Base-by-base conservation (phyloP, 2,329 filamentous ascomycete genomes). In the Aureobasidium mangrovei region DNA sequence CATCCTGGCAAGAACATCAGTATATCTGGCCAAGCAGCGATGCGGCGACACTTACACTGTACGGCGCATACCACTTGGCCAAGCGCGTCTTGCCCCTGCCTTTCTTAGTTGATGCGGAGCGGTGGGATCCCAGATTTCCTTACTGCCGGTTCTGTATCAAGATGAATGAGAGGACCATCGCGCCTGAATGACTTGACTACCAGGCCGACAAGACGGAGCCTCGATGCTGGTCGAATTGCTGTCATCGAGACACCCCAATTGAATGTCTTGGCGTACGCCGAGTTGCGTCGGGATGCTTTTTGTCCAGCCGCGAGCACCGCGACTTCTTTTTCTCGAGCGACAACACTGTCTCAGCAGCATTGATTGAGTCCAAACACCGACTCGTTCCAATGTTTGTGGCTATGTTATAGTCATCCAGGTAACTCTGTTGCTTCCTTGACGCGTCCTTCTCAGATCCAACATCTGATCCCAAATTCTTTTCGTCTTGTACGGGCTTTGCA, bases 11-110 rank as follows among this genome's bases (percentile, higher is more conserved):
- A 27, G 40, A 5, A 7, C 32, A 36, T 51, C 7, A 51, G 47
- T 18, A 4, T 9, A 9, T 26, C 38, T 18, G 18, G 38, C 8
- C 28, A 32, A 10, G 24, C 28, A 7, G 26, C 0, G 3, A 18
- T 28, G 4, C 10, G 4, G 3, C 26, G 32, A 35, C 29, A 69
- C 77, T 69, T 70, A 81, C 79, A 73, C 84, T 94, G 77, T 96
- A 98, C 58, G 93, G 91, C 62, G 87, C 88, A 77, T 98, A 98
- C 91, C 91, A 98, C 76, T 98, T 98, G 61, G 93, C 93, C 60
- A 98, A 81, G 64, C 93, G 87, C 64, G 93, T 98, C 77, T 98
- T 98, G 74, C 93, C 93, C 80, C 91, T 96, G 58, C 8, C 24
- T 38, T 31, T 31, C 28, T 54, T 28, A 49, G 53, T 43, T 35